A percentile compares a stretch with the other conserved stretches of the same genome.
phyloP scores from a whole-genome alignment of 148 eudicot species.

The Rhododendron henanense region DNA sequence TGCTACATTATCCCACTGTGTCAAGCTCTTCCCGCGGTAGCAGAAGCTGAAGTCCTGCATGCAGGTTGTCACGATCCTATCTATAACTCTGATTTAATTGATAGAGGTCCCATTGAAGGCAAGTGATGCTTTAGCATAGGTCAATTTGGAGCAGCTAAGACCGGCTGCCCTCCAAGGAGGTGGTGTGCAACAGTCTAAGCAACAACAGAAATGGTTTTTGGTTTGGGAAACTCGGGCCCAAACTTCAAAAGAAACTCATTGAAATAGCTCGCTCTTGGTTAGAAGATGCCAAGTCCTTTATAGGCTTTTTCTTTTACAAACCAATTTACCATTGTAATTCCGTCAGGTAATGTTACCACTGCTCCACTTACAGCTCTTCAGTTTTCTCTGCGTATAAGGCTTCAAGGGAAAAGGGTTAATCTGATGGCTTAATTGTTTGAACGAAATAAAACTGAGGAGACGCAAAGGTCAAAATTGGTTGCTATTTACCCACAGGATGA shows the following conservation, averaged over 20 bases:
- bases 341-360: not conserved
- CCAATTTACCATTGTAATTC: not conserved
- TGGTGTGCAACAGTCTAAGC: not conserved
- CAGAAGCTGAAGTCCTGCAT: slow-evolving; percentile 1
- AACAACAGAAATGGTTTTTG: not conserved
- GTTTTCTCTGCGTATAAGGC: not conserved
- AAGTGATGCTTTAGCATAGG: not conserved
- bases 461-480: not conserved
- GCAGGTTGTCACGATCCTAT: not conserved
- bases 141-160: not conserved
- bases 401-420: not conserved
- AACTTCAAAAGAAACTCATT: not conserved
- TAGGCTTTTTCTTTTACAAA: not conserved
- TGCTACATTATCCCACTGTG: not conserved
- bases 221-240: not conserved
- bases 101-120: not conserved
- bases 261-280: not conserved
- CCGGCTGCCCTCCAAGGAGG: not conserved
- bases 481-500: not conserved
- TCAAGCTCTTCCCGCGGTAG: not conserved
- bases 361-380: not conserved
- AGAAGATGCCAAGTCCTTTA: not conserved
- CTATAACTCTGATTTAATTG: not conserved
- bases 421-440: not conserved
- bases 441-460: not conserved